Percentiles rank a stretch among this genome's conserved stretches.
These are phyloP conservation scores for Thamnidium elegans DNA, from an alignment of 192 early-diverging fungal genomes.

Conservation along the genomic window DNA sequence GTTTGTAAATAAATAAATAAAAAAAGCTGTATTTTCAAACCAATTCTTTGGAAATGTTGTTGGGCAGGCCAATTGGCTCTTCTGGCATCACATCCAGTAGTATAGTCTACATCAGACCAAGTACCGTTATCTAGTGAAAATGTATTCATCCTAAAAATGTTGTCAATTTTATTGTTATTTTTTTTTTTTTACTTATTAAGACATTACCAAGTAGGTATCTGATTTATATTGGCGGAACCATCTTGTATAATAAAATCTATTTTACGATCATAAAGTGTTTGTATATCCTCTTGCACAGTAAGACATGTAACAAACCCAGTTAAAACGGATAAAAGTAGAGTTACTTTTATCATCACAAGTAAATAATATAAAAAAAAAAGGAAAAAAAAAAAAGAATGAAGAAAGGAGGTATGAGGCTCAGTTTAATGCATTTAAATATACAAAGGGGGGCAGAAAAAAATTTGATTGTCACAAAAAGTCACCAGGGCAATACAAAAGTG, in stretches of 20 bases:
- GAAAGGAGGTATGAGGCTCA: not conserved
- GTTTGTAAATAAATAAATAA: not conserved
- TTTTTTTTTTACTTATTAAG: not conserved
- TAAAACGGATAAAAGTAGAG: not conserved
- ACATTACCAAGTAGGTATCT: not conserved
- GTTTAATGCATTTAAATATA: not conserved
- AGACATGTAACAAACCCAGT: not conserved
- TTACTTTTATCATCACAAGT: too few species aligned
- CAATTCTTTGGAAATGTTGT: constrained; percentile 20
- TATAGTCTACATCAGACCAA: constrained; percentile 31
- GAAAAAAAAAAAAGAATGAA: not conserved
- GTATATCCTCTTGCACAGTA: not conserved
- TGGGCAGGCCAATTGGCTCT: constrained; percentile 31
- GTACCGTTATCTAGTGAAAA: constrained; percentile 3
- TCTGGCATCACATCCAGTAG: constrained; percentile 23
- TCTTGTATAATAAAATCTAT: not conserved
- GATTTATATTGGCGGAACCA: not conserved
- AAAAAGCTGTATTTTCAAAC: not conserved
- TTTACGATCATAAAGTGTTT: not conserved
- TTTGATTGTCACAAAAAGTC: too few species aligned
- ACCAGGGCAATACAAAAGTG: too few species aligned
- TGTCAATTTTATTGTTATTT: not conserved
- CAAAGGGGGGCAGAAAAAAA: too few species aligned
- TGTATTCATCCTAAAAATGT: not conserved
- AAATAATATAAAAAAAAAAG: not conserved